Conservation (phyloP, 495 filamentous ascomycete genomes). For the Astrocystis sublimbata region DNA sequence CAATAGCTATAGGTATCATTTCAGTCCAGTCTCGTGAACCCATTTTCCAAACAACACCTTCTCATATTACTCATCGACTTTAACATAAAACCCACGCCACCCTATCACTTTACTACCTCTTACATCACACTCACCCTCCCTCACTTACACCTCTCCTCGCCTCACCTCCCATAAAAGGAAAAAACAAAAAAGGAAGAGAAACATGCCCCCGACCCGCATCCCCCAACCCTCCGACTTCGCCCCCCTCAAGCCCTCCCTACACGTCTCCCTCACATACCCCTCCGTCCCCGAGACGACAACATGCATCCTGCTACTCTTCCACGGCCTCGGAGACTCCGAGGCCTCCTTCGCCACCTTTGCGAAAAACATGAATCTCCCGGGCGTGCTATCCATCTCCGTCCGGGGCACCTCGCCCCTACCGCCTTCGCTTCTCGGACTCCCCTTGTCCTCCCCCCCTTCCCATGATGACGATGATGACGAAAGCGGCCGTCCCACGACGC, state of each 20-base stretch:
- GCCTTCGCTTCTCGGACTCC: constrained; percentile 62
- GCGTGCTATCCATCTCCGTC: constrained; percentile 75
- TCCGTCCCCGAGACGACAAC: constrained; percentile 51
- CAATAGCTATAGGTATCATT: too few species aligned
- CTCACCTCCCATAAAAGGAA: too few species aligned
- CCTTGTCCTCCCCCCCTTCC: too few species aligned
- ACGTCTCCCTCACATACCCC: constrained; percentile 37
- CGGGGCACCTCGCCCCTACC: constrained; percentile 74
- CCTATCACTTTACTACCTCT: too few species aligned
- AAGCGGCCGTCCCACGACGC: constrained; percentile 7
- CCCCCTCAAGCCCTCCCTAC: constrained; percentile 31
- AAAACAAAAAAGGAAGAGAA: too few species aligned
- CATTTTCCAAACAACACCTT: too few species aligned
- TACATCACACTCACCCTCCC: too few species aligned
- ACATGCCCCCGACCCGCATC: constrained; percentile 43
- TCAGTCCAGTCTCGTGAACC: too few species aligned
- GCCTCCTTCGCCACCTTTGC: constrained; percentile 70
- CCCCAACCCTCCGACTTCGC: constrained; percentile 41
- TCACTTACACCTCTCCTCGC: too few species aligned
- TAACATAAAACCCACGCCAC: too few species aligned
- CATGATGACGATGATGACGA: constrained; percentile 19
- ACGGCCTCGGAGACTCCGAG: constrained; percentile 84
- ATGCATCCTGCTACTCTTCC: constrained; percentile 82
- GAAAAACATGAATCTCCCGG: constrained; percentile 71
- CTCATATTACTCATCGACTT: too few species aligned